A percentile compares a stretch with the other conserved stretches of the same genome.
Conservation (phyloP, 2,329 filamentous ascomycete species). For the Talaromyces atroroseus region DNA sequence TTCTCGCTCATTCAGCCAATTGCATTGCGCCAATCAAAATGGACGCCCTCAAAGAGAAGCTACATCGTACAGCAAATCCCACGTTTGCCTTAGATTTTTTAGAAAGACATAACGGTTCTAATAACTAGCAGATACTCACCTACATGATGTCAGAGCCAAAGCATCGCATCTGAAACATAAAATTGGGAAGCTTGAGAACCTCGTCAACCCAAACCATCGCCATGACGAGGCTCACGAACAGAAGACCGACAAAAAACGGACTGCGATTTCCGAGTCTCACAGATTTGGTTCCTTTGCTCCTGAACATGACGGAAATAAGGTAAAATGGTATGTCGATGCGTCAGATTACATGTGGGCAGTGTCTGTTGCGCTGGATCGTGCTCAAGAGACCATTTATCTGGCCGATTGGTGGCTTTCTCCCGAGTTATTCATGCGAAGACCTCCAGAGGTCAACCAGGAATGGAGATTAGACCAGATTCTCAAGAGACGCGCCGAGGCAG, state of each 20-base stretch:
- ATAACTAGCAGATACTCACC: background rate
- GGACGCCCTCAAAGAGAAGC: constrained; percentile 11
- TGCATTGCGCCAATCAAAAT: constrained; percentile 7
- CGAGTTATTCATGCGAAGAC: constrained; percentile 70
- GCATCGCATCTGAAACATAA: constrained; percentile 52
- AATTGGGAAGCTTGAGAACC: constrained; percentile 59
- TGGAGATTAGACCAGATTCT: constrained; percentile 49
- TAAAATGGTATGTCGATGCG: constrained; percentile 98
- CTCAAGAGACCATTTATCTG: constrained; percentile 92
- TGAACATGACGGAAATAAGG: constrained; percentile 72
- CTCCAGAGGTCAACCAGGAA: constrained; percentile 75
- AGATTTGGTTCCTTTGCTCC: constrained; percentile 90
- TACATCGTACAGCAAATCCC: constrained; percentile 4
- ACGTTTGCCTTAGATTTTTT: background rate
- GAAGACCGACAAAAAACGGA: constrained; percentile 73
- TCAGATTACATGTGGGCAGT: constrained; percentile 95
- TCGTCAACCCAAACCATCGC: constrained; percentile 80
- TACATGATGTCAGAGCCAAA: constrained; percentile 9
- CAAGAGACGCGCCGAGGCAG: constrained; percentile 82
- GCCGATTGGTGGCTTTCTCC: constrained; percentile 14
- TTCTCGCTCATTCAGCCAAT: background rate
- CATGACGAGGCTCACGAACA: constrained; percentile 87
- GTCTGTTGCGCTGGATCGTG: constrained; percentile 64
- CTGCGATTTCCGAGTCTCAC: constrained; percentile 55
- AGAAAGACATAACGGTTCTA: background rate